Percentiles rank a stretch among this genome's conserved stretches.
These are phyloP conservation scores for Lachancea thermotolerans DNA, from an alignment of 805 yeast genomes.

Conservation along the genomic window DNA sequence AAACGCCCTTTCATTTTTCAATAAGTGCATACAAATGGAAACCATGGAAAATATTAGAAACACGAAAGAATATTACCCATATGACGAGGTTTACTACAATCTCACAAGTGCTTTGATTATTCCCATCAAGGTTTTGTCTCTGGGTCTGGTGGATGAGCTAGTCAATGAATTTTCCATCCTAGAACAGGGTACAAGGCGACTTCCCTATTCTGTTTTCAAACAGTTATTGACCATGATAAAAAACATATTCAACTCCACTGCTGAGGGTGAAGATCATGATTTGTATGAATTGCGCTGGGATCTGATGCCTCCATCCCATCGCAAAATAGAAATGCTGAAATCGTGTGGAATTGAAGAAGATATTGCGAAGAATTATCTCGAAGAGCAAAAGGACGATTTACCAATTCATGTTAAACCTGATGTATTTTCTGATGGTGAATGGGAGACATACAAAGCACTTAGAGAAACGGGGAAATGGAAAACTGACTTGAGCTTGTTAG, in stretches of 20 bases:
- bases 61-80: constrained; percentile 21
- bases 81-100: constrained; percentile 18
- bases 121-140: constrained; percentile 18
- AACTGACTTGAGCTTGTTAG: constrained; percentile 27
- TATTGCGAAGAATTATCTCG: constrained; percentile 27
- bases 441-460: constrained; percentile 23
- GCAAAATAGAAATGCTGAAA: constrained; percentile 19
- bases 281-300: constrained; percentile 28
- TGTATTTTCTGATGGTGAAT: constrained; percentile 27
- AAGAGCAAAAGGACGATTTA: constrained; percentile 30
- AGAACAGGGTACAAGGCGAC: constrained; percentile 20
- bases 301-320: constrained; percentile 20
- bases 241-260: constrained; percentile 35
- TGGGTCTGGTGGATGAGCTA: constrained; percentile 20
- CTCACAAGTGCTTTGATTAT: constrained; percentile 19
- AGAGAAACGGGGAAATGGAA: constrained; percentile 19
- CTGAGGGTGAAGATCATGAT: constrained; percentile 32
- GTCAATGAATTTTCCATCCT: constrained; percentile 18
- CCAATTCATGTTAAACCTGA: constrained; percentile 23
- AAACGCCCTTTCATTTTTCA: constrained; percentile 39
- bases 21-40: constrained; percentile 38
- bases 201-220: constrained; percentile 38
- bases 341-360: constrained; percentile 28
- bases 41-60: constrained; percentile 25
- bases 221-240: constrained; percentile 41